Conservation (phyloP, 495 filamentous ascomycete species). For the Hyaloscypha finlandica region DNA sequence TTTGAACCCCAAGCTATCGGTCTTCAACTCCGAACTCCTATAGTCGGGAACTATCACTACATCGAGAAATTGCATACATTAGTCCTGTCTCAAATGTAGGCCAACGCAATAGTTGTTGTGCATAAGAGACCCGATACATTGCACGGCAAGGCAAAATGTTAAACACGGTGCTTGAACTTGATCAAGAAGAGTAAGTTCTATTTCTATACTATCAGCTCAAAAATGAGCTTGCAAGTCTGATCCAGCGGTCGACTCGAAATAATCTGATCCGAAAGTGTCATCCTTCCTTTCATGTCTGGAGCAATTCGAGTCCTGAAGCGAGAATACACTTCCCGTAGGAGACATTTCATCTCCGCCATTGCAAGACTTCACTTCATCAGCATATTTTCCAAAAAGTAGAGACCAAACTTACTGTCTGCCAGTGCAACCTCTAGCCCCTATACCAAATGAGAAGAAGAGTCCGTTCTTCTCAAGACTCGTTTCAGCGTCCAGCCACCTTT, state of each 20-base stretch:
- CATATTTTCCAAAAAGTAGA: background rate
- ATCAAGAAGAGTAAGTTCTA: background rate
- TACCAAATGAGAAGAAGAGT: conserved; percentile 52
- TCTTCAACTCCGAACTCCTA: too few relatives aligned
- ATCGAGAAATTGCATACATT: too few relatives aligned
- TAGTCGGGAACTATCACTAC: too few relatives aligned
- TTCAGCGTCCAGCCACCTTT: conserved; percentile 61
- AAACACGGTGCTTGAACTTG: too few relatives aligned
- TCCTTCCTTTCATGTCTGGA: conserved; percentile 27
- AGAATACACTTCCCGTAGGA: conserved; percentile 60
- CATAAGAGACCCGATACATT: too few relatives aligned
- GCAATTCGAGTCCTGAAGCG: conserved; percentile 47
- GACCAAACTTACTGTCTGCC: conserved; percentile 53
- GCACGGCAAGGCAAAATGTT: too few relatives aligned
- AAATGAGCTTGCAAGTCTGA: conserved; percentile 30
- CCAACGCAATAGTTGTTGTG: too few relatives aligned
- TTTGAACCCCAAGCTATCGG: too few relatives aligned
- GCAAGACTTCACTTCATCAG: conserved; percentile 48
- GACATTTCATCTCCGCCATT: conserved; percentile 65
- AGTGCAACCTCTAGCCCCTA: conserved; percentile 54
- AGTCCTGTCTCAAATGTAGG: too few relatives aligned
- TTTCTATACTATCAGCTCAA: conserved; percentile 16
- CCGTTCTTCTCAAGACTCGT: conserved; percentile 50
- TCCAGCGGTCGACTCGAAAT: conserved; percentile 31
- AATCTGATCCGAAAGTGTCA: conserved; percentile 28